phyloP scores from a whole-genome alignment of 2,329 filamentous ascomycete species.

The Sporothrix dimorphospora region DNA sequence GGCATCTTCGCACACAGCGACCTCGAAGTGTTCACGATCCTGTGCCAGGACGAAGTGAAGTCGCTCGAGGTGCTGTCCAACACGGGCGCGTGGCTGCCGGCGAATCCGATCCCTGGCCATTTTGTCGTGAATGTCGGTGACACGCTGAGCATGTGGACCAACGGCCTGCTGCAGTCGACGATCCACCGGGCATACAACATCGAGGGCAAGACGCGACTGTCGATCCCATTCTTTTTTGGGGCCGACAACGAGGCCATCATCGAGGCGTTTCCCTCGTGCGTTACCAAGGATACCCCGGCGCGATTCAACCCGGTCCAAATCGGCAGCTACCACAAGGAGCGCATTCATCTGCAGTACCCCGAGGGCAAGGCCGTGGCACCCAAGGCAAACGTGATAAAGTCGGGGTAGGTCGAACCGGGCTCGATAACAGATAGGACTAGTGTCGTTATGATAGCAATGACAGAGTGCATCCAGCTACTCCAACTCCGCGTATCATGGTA shows the following conservation, averaged over 20 bases:
- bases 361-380: not conserved
- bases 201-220: constrained; percentile 1
- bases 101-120: not conserved
- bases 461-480: not conserved
- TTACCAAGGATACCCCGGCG: not conserved
- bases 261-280: not conserved
- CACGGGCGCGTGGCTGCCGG: not conserved
- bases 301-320: not conserved
- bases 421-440: not conserved
- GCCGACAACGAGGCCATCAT: not conserved
- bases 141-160: constrained; percentile 2
- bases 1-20: constrained; percentile 5
- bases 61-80: constrained; percentile 6
- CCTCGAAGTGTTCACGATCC: constrained; percentile 1
- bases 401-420: not conserved
- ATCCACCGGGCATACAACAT: constrained; percentile 9
- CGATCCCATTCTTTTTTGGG: not conserved
- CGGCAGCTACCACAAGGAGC: not conserved
- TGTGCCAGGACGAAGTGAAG: constrained; percentile 4
- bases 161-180: constrained; percentile 1
- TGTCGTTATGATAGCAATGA: not conserved
- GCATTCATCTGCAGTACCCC: not conserved
- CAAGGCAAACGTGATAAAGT: not conserved
- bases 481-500: not conserved
- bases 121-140: not conserved